Percentiles rank a stretch among this genome's conserved stretches.
phyloP scores from a whole-genome alignment of 257 asterid genomes.

The Solanum bulbocastanum region DNA sequence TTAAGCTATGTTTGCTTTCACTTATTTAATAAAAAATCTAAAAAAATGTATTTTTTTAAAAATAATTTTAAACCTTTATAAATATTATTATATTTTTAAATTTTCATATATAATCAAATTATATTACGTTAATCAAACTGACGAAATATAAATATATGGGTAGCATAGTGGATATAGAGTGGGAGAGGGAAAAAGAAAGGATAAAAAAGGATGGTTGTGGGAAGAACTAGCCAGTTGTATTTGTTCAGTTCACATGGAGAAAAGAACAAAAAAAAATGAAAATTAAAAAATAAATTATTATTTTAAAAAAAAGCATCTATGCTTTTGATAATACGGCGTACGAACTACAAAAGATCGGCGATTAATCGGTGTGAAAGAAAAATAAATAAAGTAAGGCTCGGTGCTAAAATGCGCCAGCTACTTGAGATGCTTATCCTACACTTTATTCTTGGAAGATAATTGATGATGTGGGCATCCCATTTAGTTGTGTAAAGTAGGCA shows the following conservation, averaged over 20 bases:
- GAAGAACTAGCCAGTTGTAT: neutral
- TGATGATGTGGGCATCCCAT: slow-evolving; percentile 7
- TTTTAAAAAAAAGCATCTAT: neutral
- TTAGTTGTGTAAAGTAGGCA: neutral
- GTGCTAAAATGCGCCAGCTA: neutral
- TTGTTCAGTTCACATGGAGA: slow-evolving; percentile 5
- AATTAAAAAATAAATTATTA: neutral
- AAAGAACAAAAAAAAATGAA: neutral
- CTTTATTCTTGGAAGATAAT: slow-evolving; percentile 1
- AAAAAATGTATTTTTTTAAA: neutral
- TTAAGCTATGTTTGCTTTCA: neutral
- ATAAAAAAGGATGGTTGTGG: neutral
- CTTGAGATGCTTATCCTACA: slow-evolving; percentile 8
- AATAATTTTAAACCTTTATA: neutral
- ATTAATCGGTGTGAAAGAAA: neutral
- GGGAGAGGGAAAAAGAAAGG: neutral
- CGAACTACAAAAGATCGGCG: neutral
- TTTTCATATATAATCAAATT: neutral
- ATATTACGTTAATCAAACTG: accelerated
- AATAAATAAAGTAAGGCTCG: neutral
- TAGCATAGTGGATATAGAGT: neutral
- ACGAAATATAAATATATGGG: neutral
- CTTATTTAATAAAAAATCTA: neutral
- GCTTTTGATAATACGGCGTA: neutral
- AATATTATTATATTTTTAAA: neutral